phyloP scores from a whole-genome alignment of 2,329 filamentous ascomycete species.

The Fusarium sp. region DNA sequence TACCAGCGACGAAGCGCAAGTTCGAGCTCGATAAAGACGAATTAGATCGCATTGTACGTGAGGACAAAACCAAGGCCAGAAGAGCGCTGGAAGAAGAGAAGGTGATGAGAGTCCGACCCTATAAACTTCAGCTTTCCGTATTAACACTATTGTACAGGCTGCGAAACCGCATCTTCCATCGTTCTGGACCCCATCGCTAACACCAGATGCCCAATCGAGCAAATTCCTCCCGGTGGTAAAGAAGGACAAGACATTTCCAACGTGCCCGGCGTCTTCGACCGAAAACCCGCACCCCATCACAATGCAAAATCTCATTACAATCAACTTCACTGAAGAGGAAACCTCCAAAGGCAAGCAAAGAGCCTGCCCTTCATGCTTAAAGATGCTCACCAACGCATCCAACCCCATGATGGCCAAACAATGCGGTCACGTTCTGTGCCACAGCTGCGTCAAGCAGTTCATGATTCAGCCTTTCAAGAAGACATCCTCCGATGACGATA shows the following conservation, averaged over 20 bases:
- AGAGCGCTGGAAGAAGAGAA: conserved; percentile 79
- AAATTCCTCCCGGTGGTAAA: conserved; percentile 67
- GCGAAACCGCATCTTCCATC: conserved; percentile 78
- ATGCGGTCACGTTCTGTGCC: conserved; percentile 92
- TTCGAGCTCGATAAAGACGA: conserved; percentile 80
- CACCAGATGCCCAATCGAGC: conserved; percentile 64
- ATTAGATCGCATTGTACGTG: conserved; percentile 73
- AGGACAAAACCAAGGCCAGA: conserved; percentile 77
- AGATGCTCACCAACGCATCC: conserved; percentile 82
- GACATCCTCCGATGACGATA: conserved; percentile 57
- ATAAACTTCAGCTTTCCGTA: neutral
- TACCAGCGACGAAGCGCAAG: conserved; percentile 71
- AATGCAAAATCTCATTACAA: conserved; percentile 78
- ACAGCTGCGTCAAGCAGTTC: conserved; percentile 85
- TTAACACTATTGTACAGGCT: conserved; percentile 54
- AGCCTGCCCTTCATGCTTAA: conserved; percentile 87
- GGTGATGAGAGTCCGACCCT: conserved; percentile 52
- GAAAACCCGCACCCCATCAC: conserved; percentile 78
- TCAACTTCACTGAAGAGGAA: conserved; percentile 80
- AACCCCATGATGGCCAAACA: conserved; percentile 85
- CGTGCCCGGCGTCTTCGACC: conserved; percentile 79
- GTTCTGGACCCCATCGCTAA: conserved; percentile 92
- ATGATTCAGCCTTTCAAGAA: conserved; percentile 68
- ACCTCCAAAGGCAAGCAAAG: conserved; percentile 57
- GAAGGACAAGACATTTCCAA: conserved; percentile 73